A percentile compares a stretch with the other conserved stretches of the same genome.
These are phyloP conservation scores for Sapria himalayana DNA, from an alignment of 345 rosid genomes.

Conservation along the genomic window DNA sequence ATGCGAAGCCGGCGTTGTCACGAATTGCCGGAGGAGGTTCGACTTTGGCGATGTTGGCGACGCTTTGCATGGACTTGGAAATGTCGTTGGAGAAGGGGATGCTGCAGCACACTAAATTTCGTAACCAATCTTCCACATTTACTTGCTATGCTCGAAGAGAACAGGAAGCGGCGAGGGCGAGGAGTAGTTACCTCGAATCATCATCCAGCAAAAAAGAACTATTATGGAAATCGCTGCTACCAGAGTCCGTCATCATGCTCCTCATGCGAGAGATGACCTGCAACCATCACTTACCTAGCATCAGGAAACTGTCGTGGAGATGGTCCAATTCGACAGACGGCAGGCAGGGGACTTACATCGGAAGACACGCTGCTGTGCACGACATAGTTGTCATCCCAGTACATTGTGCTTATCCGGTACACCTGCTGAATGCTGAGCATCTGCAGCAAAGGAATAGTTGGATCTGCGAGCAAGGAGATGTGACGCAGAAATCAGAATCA, in stretches of 20 bases:
- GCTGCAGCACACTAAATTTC: constrained; percentile 23
- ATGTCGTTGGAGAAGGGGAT: constrained; percentile 92
- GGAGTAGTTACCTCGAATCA: constrained; percentile 50
- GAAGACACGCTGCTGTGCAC: constrained; percentile 78
- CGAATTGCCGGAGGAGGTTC: constrained; percentile 79
- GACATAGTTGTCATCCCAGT: constrained; percentile 95
- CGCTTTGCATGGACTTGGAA: constrained; percentile 84
- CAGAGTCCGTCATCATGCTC: constrained; percentile 91
- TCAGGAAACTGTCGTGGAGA: not conserved
- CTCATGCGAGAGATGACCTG: constrained; percentile 85
- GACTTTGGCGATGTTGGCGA: constrained; percentile 62
- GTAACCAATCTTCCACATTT: constrained; percentile 1
- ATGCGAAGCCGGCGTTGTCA: constrained; percentile 80
- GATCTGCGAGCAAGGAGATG: not conserved
- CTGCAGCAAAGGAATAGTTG: constrained; percentile 15
- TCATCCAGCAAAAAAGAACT: constrained; percentile 90
- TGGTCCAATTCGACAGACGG: constrained; percentile 7
- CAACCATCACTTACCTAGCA: not conserved
- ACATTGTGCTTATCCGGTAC: constrained; percentile 79
- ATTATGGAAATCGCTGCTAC: constrained; percentile 78
- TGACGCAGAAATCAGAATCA: not conserved
- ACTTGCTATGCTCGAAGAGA: not conserved
- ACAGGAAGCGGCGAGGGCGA: not conserved
- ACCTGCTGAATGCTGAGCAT: constrained; percentile 81
- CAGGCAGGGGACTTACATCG: constrained; percentile 38